phyloP scores from a whole-genome alignment of 2,329 filamentous ascomycete genomes.

The Coniochaeta ligniaria region DNA sequence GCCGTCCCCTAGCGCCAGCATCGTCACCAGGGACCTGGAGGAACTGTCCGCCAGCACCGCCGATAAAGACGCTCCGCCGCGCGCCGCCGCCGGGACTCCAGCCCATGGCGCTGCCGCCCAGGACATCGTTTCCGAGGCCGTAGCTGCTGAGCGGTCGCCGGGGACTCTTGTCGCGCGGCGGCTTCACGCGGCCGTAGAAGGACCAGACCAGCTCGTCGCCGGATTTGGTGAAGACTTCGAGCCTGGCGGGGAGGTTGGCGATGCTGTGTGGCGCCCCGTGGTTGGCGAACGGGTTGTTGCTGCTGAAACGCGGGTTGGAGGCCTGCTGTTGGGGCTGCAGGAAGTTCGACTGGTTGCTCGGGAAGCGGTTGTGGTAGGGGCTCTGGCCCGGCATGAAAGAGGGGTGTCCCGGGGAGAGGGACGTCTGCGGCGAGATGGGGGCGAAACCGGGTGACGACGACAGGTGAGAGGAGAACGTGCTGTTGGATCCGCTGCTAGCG shows the following conservation, averaged over 20 bases:
- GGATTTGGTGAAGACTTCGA: conserved; percentile 54
- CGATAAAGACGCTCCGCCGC: conserved; percentile 46
- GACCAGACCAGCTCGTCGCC: conserved; percentile 53
- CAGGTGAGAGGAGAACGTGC: conserved; percentile 6
- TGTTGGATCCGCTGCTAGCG: conserved; percentile 22
- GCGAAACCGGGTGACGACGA: conserved; percentile 6
- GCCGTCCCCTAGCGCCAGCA: conserved; percentile 9
- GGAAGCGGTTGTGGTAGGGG: conserved; percentile 1
- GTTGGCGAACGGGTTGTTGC: conserved; percentile 50
- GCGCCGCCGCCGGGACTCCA: conserved; percentile 44
- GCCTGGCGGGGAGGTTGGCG: conserved; percentile 39
- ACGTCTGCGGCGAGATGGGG: conserved; percentile 10
- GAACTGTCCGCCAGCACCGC: conserved; percentile 44
- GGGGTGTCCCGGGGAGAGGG: conserved; percentile 7
- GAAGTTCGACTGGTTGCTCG: not conserved
- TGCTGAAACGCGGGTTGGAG: conserved; percentile 42
- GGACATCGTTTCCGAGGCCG: conserved; percentile 45
- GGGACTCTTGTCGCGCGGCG: conserved; percentile 19
- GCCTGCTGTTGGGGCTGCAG: conserved; percentile 4
- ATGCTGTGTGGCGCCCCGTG: conserved; percentile 10
- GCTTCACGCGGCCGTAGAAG: conserved; percentile 34
- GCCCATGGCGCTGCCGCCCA: conserved; percentile 27
- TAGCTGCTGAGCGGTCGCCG: conserved; percentile 47
- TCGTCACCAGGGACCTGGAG: conserved; percentile 37
- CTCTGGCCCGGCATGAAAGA: conserved; percentile 8